phyloP scores from a whole-genome alignment of 306 rosid genomes.

The Oxytropis ochrocephala region DNA sequence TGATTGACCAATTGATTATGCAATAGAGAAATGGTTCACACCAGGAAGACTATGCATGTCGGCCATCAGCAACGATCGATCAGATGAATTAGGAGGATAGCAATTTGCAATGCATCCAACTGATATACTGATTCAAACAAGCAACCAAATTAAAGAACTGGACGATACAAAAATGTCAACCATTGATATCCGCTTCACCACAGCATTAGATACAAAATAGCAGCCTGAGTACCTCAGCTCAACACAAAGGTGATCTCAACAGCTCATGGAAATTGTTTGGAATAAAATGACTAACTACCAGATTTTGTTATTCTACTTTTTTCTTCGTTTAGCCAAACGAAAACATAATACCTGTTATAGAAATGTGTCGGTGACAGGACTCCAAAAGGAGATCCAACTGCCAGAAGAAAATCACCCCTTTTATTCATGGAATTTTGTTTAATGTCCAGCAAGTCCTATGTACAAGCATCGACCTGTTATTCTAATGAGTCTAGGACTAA shows the following conservation, averaged over 20 bases:
- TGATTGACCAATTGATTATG: slow-evolving; percentile 30
- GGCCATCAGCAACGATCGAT: slow-evolving; percentile 77
- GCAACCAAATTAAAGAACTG: slow-evolving; percentile 28
- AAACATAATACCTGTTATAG: slow-evolving; percentile 62
- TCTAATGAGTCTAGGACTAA: slow-evolving; percentile 15
- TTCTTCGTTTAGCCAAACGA: not conserved
- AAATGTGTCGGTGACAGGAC: slow-evolving; percentile 84
- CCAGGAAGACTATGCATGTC: slow-evolving; percentile 96
- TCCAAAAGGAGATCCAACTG: slow-evolving; percentile 96
- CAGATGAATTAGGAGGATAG: slow-evolving; percentile 66
- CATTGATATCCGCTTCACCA: slow-evolving; percentile 9
- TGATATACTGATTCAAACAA: slow-evolving; percentile 61
- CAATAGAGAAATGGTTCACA: slow-evolving; percentile 39
- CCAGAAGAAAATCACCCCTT: slow-evolving; percentile 77
- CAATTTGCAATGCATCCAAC: slow-evolving; percentile 80
- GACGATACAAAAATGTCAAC: slow-evolving; percentile 8
- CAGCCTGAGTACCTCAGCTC: slow-evolving; percentile 3
- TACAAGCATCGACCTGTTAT: slow-evolving; percentile 24
- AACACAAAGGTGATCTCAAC: not conserved
- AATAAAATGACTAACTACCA: slow-evolving; percentile 16
- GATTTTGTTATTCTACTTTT: not conserved
- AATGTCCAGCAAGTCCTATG: slow-evolving; percentile 48
- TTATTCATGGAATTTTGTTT: slow-evolving; percentile 46
- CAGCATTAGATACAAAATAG: not conserved
- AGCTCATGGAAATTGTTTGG: not conserved